A percentile compares a stretch with the other conserved stretches of the same genome.
These are phyloP conservation scores for Linnemannia zychae DNA, from an alignment of 192 early-diverging fungal genomes.

Conservation along the genomic window DNA sequence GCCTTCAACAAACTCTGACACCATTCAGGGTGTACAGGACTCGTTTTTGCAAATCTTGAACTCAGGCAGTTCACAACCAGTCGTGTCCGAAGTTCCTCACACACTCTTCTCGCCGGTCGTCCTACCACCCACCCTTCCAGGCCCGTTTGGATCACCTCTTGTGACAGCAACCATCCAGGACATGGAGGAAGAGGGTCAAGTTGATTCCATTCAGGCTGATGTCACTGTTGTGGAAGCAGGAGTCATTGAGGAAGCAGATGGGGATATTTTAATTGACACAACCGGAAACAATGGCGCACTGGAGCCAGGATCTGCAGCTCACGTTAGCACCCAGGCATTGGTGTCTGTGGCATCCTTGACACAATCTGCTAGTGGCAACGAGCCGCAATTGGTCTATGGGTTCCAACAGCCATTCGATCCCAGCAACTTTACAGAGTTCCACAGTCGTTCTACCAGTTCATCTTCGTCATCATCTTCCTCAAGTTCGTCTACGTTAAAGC, in stretches of 20 bases:
- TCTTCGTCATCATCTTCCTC: slow-evolving; percentile 24
- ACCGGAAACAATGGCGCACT: not conserved
- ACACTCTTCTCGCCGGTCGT: slow-evolving; percentile 6
- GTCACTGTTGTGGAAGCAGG: not conserved
- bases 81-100: not conserved
- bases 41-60: slow-evolving; percentile 1
- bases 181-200: not conserved
- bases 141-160: not conserved
- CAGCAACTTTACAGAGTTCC: slow-evolving; percentile 7
- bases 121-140: not conserved
- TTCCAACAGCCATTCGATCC: slow-evolving; percentile 21
- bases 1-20: not conserved
- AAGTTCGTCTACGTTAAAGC: slow-evolving; percentile 7
- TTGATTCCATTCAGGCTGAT: not conserved
- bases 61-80: not conserved
- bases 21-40: not conserved
- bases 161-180: not conserved
- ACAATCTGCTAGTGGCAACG: not conserved
- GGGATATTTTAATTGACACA: not conserved
- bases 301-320: not conserved
- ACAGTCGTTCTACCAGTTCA: slow-evolving; percentile 7
- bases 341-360: not conserved
- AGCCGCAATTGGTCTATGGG: not conserved
- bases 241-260: not conserved
- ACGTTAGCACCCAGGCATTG: not conserved